Base-by-base conservation (phyloP, 805 yeast species). In the Ogataea parapolymorpha region DNA sequence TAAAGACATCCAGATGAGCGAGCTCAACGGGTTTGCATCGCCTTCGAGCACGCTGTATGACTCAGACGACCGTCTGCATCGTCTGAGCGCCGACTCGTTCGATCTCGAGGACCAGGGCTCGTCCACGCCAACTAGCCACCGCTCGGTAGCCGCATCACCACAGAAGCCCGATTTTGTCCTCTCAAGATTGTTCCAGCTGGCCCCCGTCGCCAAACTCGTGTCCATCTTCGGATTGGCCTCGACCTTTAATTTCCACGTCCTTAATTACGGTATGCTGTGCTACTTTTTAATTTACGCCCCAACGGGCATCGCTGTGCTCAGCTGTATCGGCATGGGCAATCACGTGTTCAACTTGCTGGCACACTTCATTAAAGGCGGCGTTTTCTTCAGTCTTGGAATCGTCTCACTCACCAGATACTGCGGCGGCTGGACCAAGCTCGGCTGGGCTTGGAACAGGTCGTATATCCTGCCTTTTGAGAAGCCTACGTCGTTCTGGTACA, bases 311-410 rank as follows among this genome's bases (percentile, higher is more conserved):
- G 86, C 88, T 6, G 80, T 84, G 5, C 84, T 85, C 32, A 76
- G 74, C 39, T 58, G 82, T 29, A 62, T 89, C 54, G 98, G 95
- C 28, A 65, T 76, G 62, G 90, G 79, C 3, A 57, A 53, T 10
- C 68, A 69, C 15, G 82, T 90, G 11, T 91, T 87, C 67, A 88
- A 87, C 53, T 63, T 91, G 38, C 71, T 91, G 42, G 99, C 99
- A 2, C 99, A 91, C 64, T 87, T 88, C 74, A 91, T 91, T 62
- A 91, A 91, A 63, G 99, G 99, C 45, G 93, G 91, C 18, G 93
- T 91, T 2, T 91, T 91, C 58, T 72, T 88, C 44, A 48, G 71
- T 5, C 66, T 85, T 28, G 99, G 99, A 15, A 46, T 90, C 6
- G 59, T 89, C 5, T 75, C 95, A n/a, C 70, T 93, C 28, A 85